These are phyloP conservation scores for Penicillium manginii DNA, from an alignment of 495 filamentous ascomycete species.

Conservation along the genomic window DNA sequence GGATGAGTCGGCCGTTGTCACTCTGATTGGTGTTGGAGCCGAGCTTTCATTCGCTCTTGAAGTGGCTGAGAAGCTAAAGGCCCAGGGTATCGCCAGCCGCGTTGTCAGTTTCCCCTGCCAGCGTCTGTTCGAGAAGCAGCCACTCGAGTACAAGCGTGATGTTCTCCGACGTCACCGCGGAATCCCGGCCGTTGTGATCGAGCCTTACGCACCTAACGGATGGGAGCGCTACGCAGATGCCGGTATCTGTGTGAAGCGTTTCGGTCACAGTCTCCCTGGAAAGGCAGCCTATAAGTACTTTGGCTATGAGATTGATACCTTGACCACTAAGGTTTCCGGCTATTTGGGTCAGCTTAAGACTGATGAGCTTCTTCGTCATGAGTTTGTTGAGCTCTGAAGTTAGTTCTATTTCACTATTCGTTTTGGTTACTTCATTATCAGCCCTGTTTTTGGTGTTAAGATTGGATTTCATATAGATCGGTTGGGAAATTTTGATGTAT, in stretches of 20 bases:
- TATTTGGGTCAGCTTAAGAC: conserved; percentile 45
- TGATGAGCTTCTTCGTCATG: conserved; percentile 35
- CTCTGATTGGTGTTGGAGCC: conserved; percentile 53
- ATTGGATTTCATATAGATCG: neutral
- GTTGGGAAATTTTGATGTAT: neutral
- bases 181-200: conserved; percentile 54
- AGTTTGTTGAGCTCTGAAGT: conserved; percentile 45
- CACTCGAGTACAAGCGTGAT: conserved; percentile 49
- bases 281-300: conserved; percentile 58
- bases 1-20: conserved; percentile 43
- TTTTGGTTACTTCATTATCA: neutral
- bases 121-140: conserved; percentile 56
- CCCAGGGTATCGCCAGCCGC: conserved; percentile 44
- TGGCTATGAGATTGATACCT: conserved; percentile 49
- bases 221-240: conserved; percentile 65
- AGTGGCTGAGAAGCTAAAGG: conserved; percentile 35
- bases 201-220: conserved; percentile 58
- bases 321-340: conserved; percentile 46
- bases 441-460: neutral
- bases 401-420: neutral
- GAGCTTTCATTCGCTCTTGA: conserved; percentile 52
- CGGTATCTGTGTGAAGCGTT: conserved; percentile 48
- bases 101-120: conserved; percentile 61
- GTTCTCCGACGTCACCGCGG: conserved; percentile 38
- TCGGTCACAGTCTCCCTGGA: conserved; percentile 55